A percentile compares a stretch with the other conserved stretches of the same genome.
These are phyloP conservation scores for Candida schatavii DNA, from an alignment of 805 yeast genomes.

Conservation along the genomic window DNA sequence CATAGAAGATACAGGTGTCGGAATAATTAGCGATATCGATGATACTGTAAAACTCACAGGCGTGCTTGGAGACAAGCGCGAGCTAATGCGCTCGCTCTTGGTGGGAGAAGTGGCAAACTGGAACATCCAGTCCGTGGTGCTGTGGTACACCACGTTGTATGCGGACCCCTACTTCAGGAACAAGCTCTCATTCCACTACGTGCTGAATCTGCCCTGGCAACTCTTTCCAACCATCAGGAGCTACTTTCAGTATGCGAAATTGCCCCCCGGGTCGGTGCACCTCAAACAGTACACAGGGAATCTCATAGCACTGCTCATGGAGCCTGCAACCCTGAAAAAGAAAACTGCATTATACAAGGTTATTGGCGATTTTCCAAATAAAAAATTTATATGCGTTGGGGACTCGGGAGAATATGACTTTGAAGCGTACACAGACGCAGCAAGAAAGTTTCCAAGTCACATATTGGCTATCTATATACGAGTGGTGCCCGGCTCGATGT, in stretches of 20 bases:
- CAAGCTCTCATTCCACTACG: constrained; percentile 78
- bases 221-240: constrained; percentile 58
- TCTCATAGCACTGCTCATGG: constrained; percentile 75
- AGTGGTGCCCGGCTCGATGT: constrained; percentile 67
- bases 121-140: constrained; percentile 68
- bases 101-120: constrained; percentile 64
- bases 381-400: constrained; percentile 82
- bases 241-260: constrained; percentile 50
- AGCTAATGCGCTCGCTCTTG: constrained; percentile 74
- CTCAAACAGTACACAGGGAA: constrained; percentile 86
- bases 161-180: constrained; percentile 1
- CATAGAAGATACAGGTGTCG: constrained; percentile 51
- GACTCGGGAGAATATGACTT: constrained; percentile 95
- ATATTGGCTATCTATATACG: constrained; percentile 77
- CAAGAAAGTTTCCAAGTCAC: constrained; percentile 57
- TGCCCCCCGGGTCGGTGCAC: constrained; percentile 83
- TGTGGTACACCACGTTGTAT: constrained; percentile 62
- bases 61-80: constrained; percentile 82
- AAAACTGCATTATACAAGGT: constrained; percentile 60
- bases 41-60: constrained; percentile 93
- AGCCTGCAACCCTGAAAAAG: constrained; percentile 84
- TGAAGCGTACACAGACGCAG: constrained; percentile 81
- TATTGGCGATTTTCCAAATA: constrained; percentile 67
- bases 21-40: constrained; percentile 87
- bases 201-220: constrained; percentile 95